Conservation (phyloP, 2,329 filamentous ascomycete species). For the Ceratocystis colombiana region DNA sequence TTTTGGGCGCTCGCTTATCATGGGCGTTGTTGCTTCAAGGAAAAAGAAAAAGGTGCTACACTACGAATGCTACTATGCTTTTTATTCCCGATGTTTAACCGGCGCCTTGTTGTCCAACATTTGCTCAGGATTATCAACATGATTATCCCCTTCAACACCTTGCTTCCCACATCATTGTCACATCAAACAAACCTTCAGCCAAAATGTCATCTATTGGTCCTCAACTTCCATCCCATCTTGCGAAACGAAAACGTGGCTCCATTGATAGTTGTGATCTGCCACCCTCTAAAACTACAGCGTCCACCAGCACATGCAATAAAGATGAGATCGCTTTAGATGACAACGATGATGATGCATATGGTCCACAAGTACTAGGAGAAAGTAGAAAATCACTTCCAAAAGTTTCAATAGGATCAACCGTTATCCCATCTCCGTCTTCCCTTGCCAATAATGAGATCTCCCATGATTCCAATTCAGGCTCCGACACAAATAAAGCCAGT, state of each 20-base stretch:
- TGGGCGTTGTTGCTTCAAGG: no score
- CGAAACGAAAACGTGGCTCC: slow-evolving; percentile 51
- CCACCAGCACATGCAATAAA: slow-evolving; percentile 25
- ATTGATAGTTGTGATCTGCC: slow-evolving; percentile 36
- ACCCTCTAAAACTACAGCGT: slow-evolving; percentile 37
- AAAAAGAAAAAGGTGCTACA: background rate
- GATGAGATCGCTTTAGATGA: slow-evolving; percentile 34
- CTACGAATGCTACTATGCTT: no score
- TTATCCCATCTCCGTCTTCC: no score
- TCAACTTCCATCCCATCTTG: slow-evolving; percentile 55
- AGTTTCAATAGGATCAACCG: background rate
- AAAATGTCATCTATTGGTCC: slow-evolving; percentile 61
- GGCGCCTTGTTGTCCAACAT: background rate
- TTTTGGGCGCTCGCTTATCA: no score
- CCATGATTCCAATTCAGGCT: slow-evolving; percentile 32
- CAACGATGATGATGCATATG: slow-evolving; percentile 30
- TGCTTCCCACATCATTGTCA: background rate
- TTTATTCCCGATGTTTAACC: slow-evolving; percentile 4
- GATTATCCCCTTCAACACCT: background rate
- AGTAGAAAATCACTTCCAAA: no score
- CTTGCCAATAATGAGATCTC: background rate
- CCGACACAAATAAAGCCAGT: slow-evolving; percentile 27
- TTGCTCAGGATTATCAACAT: background rate
- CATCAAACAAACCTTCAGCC: slow-evolving; percentile 27
- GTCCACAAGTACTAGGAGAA: background rate